Evolutionary conservation across 1,284 basidiomycete genomes (phyloP).

Genomic region (Paramarasmius palmivorus): DNA sequence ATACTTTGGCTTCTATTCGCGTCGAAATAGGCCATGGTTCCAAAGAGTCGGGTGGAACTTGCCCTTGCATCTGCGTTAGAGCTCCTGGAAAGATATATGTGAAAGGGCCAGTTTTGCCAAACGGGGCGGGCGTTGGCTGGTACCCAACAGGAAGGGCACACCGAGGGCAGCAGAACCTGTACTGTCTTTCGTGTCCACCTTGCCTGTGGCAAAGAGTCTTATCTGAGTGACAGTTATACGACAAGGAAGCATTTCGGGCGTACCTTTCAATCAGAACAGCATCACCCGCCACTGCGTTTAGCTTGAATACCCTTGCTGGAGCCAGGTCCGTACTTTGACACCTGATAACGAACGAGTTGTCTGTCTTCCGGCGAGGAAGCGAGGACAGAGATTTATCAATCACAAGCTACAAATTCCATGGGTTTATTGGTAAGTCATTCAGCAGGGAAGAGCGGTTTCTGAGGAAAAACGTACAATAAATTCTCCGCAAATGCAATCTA

Average conservation of each 20-base stretch:
- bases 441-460: background rate
- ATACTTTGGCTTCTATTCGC: slow-evolving; percentile 38
- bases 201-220: slow-evolving; percentile 34
- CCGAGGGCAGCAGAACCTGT: slow-evolving; percentile 71
- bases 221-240: slow-evolving; percentile 2
- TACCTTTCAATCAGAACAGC: slow-evolving; percentile 75
- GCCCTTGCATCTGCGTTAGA: slow-evolving; percentile 76
- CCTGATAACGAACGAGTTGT: slow-evolving; percentile 71
- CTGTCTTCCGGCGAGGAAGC: slow-evolving; percentile 72
- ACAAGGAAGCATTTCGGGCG: slow-evolving; percentile 18
- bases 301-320: slow-evolving; percentile 74
- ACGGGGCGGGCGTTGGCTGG: slow-evolving; percentile 68
- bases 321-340: slow-evolving; percentile 56
- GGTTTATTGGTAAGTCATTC: slow-evolving; percentile 6
- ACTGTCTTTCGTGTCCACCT: slow-evolving; percentile 74
- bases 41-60: slow-evolving; percentile 76
- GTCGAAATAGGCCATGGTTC: slow-evolving; percentile 27
- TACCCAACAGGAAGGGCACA: slow-evolving; percentile 76
- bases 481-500: slow-evolving; percentile 85
- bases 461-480: slow-evolving; percentile 62
- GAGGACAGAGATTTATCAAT: slow-evolving; percentile 73
- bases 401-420: slow-evolving; percentile 57
- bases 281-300: slow-evolving; percentile 65
- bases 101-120: slow-evolving; percentile 65
- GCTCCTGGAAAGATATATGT: slow-evolving; percentile 75